Evolutionary conservation across 306 rosid genomes (phyloP).

Genomic region (Corylus americana): DNA sequence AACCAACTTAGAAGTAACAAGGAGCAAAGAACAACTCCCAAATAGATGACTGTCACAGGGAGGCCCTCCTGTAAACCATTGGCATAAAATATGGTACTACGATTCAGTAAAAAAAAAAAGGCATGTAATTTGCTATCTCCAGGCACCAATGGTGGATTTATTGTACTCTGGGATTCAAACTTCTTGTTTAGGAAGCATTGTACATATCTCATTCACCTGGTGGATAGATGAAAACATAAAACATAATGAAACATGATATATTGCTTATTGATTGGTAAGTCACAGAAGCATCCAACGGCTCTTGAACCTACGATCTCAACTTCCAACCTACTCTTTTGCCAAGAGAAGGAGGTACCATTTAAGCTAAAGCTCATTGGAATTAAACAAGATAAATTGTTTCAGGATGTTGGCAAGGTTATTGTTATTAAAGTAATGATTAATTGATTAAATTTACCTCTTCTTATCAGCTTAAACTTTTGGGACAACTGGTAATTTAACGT

Average conservation of each 20-base stretch:
- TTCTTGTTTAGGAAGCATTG: not conserved
- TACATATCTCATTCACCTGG: not conserved
- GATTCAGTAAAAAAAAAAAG: not conserved
- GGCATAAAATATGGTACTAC: not conserved
- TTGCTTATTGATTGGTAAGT: not conserved
- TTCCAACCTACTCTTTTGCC: too few relatives aligned
- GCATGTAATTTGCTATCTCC: not conserved
- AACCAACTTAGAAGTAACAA: not conserved
- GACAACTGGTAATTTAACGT: too few relatives aligned
- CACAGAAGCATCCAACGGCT: not conserved
- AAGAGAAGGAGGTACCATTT: not conserved
- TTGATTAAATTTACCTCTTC: too few relatives aligned
- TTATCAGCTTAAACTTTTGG: too few relatives aligned
- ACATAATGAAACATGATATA: not conserved
- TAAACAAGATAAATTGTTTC: not conserved
- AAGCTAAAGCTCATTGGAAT: not conserved
- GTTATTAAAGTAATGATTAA: too few relatives aligned
- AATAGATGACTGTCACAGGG: not conserved
- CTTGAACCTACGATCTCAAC: not conserved
- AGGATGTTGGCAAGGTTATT: too few relatives aligned
- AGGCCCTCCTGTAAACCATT: not conserved
- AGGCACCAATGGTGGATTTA: not conserved
- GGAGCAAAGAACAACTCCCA: conserved; percentile 9
- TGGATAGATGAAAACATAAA: not conserved
- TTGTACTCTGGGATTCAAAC: not conserved